Evolutionary conservation across 768 basidiomycete genomes (phyloP).

Genomic region (Boletales sp.): DNA sequence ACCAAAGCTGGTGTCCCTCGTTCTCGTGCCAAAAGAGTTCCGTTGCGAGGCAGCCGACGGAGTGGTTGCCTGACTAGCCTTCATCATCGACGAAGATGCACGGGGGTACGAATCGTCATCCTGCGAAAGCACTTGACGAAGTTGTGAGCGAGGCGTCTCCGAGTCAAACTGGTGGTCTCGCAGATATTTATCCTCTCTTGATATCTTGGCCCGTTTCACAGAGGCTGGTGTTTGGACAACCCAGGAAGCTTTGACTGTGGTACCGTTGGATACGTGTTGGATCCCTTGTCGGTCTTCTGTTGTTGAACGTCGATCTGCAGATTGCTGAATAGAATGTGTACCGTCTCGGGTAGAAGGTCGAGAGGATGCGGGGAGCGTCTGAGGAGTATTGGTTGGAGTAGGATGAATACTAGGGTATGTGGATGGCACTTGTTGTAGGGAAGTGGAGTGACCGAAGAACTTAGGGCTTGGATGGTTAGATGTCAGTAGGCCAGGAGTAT

Average conservation of each 20-base stretch:
- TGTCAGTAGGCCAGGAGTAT: constrained; percentile 4
- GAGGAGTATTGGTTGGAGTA: constrained; percentile 22
- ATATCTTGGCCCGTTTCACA: constrained; percentile 15
- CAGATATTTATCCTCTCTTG: constrained; percentile 30
- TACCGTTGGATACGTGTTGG: constrained; percentile 14
- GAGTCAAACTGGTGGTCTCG: constrained; percentile 13
- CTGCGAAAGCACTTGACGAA: constrained; percentile 33
- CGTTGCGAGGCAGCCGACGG: constrained; percentile 24
- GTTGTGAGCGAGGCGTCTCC: constrained; percentile 25
- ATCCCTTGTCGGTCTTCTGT: constrained; percentile 7
- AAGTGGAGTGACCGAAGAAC: constrained; percentile 7
- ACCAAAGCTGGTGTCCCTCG: constrained; percentile 15
- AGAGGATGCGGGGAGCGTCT: constrained; percentile 19
- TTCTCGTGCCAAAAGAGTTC: constrained; percentile 16
- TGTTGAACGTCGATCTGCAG: constrained; percentile 10
- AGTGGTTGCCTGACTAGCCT: constrained; percentile 18
- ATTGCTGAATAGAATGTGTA: constrained; percentile 5
- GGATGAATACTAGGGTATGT: constrained; percentile 14
- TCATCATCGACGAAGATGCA: constrained; percentile 26
- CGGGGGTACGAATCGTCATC: constrained; percentile 24
- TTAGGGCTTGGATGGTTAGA: constrained; percentile 26
- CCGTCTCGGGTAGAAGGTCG: constrained; percentile 26
- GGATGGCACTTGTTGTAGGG: constrained; percentile 18
- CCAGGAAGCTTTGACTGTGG: constrained; percentile 30
- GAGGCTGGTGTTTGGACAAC: constrained; percentile 29